Evolutionary conservation across 2,329 filamentous ascomycete species (phyloP), one percentile per base, ranked within the genome.

Genomic region (Talaromyces sp.): DNA sequence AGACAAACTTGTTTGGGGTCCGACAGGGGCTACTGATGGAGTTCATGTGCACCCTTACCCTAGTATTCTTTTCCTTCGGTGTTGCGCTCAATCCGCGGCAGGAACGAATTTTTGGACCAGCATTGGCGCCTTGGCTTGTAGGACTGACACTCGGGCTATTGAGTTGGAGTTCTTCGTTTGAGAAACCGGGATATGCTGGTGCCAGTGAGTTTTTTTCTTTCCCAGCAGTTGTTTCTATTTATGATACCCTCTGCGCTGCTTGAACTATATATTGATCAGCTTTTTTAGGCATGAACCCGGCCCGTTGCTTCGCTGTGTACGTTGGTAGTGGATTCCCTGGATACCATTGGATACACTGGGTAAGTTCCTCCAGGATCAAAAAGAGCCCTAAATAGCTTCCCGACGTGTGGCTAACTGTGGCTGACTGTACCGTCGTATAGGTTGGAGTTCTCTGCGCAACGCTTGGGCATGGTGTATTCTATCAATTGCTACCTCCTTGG

Each of bases 1-100:
- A 77, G 59, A 64, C 69, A 2, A 63, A 65, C 5, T 39, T 73
- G 36, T 71, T 78, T 2, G 66, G 69, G 0, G 60, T 72, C 1
- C 70, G 67, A 0, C 72, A 78, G 53, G 77, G 75, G 15, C 78
- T 81, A 56, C 68, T 78, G 8, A 71, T 80, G 39, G 81, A 83
- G 63, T 77, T 77, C 40, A 72, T 80, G 56, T 72, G 73, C 4
- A 74, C 71, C 4, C 72, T 79, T n/a, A 69, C 76, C 1, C 61
- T 81, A 13, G 64, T 84, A 0, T 75, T 80, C 62, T 70, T 82
- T 19, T 73, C 78, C 0, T 82, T 81, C 61, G 79, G 80, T 1
- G 77, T 81, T 10, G 80, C 79, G 15, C 69, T 83, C 4, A 81
- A 83, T 64, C 81, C 81, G 2, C 69, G 80, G 2, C 80, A 83